A percentile compares a stretch with the other conserved stretches of the same genome.
These are phyloP conservation scores for Aspergillus thermomutatus DNA, from an alignment of 2,329 filamentous ascomycete genomes.

Conservation along the genomic window DNA sequence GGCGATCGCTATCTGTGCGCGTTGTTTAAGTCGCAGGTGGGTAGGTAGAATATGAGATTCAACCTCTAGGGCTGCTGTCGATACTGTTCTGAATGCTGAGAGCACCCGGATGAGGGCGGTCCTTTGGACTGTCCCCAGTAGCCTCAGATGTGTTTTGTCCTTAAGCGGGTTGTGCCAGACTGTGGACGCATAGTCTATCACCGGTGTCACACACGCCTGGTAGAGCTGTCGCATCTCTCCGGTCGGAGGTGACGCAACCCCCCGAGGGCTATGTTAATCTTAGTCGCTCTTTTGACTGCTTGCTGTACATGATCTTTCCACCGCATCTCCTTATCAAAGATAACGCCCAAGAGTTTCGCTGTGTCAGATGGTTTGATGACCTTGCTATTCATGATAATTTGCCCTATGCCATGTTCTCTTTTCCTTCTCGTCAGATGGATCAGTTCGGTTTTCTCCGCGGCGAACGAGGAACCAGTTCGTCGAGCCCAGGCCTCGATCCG, in stretches of 20 bases:
- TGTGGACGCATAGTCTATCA: conserved; percentile 21
- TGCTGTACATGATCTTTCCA: conserved; percentile 22
- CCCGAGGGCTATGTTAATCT: conserved; percentile 12
- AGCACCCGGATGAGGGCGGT: conserved; percentile 17
- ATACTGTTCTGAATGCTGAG: conserved; percentile 17
- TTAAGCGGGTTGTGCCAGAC: conserved; percentile 20
- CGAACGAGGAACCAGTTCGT: conserved; percentile 24
- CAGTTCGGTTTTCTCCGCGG: conserved; percentile 27
- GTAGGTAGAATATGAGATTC: conserved; percentile 15
- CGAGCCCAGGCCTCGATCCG: conserved; percentile 23
- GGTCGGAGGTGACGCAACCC: conserved; percentile 19
- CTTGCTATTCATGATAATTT: conserved; percentile 14
- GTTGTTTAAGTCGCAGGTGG: too few species aligned
- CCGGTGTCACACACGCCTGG: conserved; percentile 18
- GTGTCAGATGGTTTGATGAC: conserved; percentile 12
- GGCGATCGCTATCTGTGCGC: too few species aligned
- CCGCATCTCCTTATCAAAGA: conserved; percentile 22
- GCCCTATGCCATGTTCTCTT: conserved; percentile 10
- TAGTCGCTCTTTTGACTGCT: conserved; percentile 16
- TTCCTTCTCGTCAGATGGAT: conserved; percentile 27
- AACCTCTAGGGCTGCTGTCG: conserved; percentile 16
- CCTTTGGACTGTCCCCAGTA: conserved; percentile 14
- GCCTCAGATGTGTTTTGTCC: conserved; percentile 16
- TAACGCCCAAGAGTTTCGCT: conserved; percentile 24
- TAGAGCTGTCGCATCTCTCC: conserved; percentile 23